A percentile compares a stretch with the other conserved stretches of the same genome.
Evolutionary conservation across 1,284 basidiomycete genomes (phyloP).

Genomic region (Prillingera fragicola): DNA sequence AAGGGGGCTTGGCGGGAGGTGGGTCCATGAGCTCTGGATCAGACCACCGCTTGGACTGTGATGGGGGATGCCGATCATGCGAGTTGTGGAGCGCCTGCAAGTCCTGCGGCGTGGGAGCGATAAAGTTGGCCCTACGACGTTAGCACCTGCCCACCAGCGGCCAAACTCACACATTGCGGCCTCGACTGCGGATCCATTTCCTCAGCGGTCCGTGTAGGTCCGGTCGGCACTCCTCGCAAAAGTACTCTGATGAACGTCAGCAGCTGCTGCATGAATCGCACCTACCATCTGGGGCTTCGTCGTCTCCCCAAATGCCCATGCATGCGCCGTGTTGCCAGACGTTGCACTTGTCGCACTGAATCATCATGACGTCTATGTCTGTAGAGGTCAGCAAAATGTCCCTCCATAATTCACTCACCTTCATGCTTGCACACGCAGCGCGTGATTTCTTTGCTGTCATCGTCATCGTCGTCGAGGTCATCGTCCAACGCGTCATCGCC

Average conservation of each 20-base stretch:
- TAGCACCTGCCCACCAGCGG: conserved; percentile 1
- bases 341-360: conserved; percentile 93
- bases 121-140: conserved; percentile 27
- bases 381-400: conserved; percentile 16
- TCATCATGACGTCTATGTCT: conserved; percentile 83
- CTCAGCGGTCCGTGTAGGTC: conserved; percentile 73
- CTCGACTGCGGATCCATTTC: conserved; percentile 54
- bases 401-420: conserved; percentile 54
- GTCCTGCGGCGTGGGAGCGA: conserved; percentile 39
- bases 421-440: conserved; percentile 88
- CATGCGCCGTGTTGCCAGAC: conserved; percentile 98
- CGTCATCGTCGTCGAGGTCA: conserved; percentile 62
- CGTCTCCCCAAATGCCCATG: conserved; percentile 86
- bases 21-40: conserved; percentile 17
- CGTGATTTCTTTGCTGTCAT: conserved; percentile 70
- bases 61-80: conserved; percentile 38
- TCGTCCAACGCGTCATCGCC: conserved; percentile 29
- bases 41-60: conserved; percentile 46
- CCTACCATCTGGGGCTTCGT: conserved; percentile 69
- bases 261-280: conserved; percentile 30
- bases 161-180: conserved; percentile 35
- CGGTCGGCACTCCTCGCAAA: conserved; percentile 88
- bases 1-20: conserved; percentile 19
- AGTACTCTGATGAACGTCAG: conserved; percentile 54
- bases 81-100: conserved; percentile 30